These are phyloP conservation scores for Tricholoma bakamatsutake DNA, from an alignment of 768 basidiomycete genomes.

Conservation along the genomic window DNA sequence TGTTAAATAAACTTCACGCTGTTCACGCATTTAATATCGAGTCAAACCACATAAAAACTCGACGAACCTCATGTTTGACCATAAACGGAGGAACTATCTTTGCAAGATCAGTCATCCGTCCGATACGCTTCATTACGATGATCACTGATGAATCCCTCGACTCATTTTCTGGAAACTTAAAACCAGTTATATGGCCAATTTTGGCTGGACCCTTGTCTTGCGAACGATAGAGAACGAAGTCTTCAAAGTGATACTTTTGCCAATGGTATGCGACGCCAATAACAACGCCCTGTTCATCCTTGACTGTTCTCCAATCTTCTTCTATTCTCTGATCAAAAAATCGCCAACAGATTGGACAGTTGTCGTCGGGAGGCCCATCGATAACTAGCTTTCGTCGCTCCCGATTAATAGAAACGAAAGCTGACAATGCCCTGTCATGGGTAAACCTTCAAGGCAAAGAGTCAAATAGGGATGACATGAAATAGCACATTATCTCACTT, in stretches of 20 bases:
- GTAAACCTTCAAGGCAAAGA: slow-evolving; percentile 33
- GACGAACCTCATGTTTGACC: slow-evolving; percentile 53
- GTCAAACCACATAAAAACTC: background rate
- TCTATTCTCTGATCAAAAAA: slow-evolving; percentile 27
- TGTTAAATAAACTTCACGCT: slow-evolving; percentile 64
- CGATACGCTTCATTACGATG: slow-evolving; percentile 39
- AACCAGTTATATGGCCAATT: slow-evolving; percentile 45
- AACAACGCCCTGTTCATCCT: slow-evolving; percentile 18
- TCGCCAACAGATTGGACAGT: slow-evolving; percentile 47
- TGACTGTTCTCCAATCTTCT: slow-evolving; percentile 22
- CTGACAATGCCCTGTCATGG: slow-evolving; percentile 39
- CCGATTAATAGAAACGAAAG: slow-evolving; percentile 38
- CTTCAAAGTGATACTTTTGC: slow-evolving; percentile 50
- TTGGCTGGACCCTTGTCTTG: slow-evolving; percentile 41
- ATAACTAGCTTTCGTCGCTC: slow-evolving; percentile 20
- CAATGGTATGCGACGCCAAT: slow-evolving; percentile 43
- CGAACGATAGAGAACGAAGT: slow-evolving; percentile 51
- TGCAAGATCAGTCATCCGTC: slow-evolving; percentile 39
- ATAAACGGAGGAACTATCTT: slow-evolving; percentile 30
- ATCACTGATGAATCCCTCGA: slow-evolving; percentile 11
- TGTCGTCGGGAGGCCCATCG: slow-evolving; percentile 33
- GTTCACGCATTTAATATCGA: background rate
- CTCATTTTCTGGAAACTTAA: slow-evolving; percentile 20
- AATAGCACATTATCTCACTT: slow-evolving; percentile 31
- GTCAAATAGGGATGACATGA: background rate